phyloP scores from a whole-genome alignment of 768 basidiomycete species.

The Tulasnella sp. region DNA sequence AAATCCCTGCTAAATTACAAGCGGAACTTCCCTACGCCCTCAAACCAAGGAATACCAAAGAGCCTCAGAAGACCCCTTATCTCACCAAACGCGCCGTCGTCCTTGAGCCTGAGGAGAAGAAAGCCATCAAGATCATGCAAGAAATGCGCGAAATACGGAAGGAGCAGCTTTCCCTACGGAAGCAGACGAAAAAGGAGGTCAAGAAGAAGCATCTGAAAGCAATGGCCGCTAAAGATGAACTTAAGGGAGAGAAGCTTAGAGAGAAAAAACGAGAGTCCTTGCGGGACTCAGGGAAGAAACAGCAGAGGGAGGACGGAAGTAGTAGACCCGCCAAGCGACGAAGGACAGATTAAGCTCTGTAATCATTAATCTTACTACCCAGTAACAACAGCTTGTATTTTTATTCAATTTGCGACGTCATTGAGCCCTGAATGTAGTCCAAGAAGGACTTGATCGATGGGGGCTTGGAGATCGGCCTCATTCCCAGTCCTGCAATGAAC shows the following conservation, averaged over 20 bases:
- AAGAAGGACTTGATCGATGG: neutral
- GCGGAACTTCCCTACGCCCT: constrained; percentile 83
- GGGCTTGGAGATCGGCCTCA: neutral
- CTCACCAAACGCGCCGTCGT: constrained; percentile 91
- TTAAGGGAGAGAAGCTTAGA: constrained; percentile 58
- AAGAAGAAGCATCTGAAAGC: constrained; percentile 61
- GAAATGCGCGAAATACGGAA: constrained; percentile 89
- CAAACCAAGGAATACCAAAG: constrained; percentile 76
- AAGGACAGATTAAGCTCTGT: constrained; percentile 3
- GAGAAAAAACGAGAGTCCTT: constrained; percentile 72
- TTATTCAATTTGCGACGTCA: neutral
- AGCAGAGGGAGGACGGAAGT: constrained; percentile 54
- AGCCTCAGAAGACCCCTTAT: constrained; percentile 72
- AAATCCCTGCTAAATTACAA: constrained; percentile 85
- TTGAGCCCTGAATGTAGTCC: neutral
- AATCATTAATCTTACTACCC: neutral
- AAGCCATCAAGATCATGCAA: constrained; percentile 81
- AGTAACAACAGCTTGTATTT: neutral
- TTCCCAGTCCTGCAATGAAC: neutral
- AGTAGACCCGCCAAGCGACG: constrained; percentile 25
- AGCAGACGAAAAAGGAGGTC: constrained; percentile 81
- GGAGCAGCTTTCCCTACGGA: constrained; percentile 70
- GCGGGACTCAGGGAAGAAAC: constrained; percentile 62
- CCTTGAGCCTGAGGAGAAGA: constrained; percentile 91
- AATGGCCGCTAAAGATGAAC: constrained; percentile 58